These are phyloP conservation scores for Pontederia paniculata DNA, from an alignment of 176 grass and related monocot genomes.

Conservation along the genomic window DNA sequence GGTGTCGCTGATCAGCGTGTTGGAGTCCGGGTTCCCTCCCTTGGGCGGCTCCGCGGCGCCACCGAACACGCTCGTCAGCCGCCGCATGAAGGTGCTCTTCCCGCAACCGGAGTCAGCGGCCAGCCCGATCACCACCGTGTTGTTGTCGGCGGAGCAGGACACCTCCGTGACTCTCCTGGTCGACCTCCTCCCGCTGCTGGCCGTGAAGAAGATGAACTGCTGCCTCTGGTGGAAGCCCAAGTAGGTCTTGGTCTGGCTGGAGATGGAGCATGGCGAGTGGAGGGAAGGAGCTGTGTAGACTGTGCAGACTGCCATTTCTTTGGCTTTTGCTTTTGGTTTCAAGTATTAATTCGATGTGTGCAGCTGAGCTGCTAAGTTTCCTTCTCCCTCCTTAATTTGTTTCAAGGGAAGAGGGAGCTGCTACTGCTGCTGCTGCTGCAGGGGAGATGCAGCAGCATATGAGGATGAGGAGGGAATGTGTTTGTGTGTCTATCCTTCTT, in stretches of 20 bases:
- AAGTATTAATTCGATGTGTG: no score
- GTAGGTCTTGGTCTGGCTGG: neutral
- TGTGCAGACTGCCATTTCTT: constrained; percentile 75
- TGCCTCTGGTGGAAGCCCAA: constrained; percentile 6
- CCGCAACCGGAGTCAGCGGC: constrained; percentile 13
- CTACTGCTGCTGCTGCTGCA: constrained; percentile 11
- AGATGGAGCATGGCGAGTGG: constrained; percentile 12
- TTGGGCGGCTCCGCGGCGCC: constrained; percentile 13
- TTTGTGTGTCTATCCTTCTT: no score
- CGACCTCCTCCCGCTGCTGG: neutral
- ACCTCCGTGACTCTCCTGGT: neutral
- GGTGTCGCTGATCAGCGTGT: constrained; percentile 15
- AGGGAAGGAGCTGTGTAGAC: constrained; percentile 21
- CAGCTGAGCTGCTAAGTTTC: no score
- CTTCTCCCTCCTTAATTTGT: no score
- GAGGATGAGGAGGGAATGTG: no score
- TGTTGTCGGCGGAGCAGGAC: neutral
- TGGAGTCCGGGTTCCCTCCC: constrained; percentile 15
- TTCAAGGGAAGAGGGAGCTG: constrained; percentile 18
- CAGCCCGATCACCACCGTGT: constrained; percentile 14
- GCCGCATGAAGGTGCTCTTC: constrained; percentile 20
- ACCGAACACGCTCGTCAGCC: constrained; percentile 14
- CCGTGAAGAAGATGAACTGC: neutral
- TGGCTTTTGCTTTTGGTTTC: constrained; percentile 12
- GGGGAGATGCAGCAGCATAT: no score